These are phyloP conservation scores for Vanrija sp. DNA, from an alignment of 1,284 basidiomycete genomes.

Conservation along the genomic window DNA sequence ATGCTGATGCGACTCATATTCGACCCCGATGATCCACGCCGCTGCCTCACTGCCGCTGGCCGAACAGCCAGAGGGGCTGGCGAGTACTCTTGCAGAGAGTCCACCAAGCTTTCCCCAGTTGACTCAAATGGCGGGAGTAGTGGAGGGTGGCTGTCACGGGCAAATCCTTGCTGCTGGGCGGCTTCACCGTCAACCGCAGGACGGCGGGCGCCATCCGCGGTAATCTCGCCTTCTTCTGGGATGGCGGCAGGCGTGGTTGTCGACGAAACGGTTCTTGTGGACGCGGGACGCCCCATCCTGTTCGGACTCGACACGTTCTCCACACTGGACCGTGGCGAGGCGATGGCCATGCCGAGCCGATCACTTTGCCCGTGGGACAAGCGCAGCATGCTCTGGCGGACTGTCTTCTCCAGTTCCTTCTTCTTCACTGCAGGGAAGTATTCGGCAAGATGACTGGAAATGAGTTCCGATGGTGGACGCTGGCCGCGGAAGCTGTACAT, in stretches of 20 bases:
- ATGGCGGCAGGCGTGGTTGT: conserved; percentile 31
- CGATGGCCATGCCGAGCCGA: conserved; percentile 1
- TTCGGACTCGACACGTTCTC: conserved; percentile 15
- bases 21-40: conserved; percentile 56
- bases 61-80: conserved; percentile 27
- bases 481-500: conserved; percentile 98
- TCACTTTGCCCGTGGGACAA: conserved; percentile 48
- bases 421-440: conserved; percentile 94
- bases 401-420: conserved; percentile 76
- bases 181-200: conserved; percentile 35
- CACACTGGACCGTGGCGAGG: conserved; percentile 4
- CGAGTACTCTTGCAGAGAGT: conserved; percentile 60
- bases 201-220: conserved; percentile 1
- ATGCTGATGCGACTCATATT: conserved; percentile 62
- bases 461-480: conserved; percentile 92
- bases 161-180: conserved; percentile 11
- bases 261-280: conserved; percentile 15
- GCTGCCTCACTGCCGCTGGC: conserved; percentile 42
- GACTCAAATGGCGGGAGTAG: conserved; percentile 76
- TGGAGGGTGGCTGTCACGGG: conserved; percentile 48
- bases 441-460: conserved; percentile 90
- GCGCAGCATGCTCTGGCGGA: conserved; percentile 68
- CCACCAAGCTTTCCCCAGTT: conserved; percentile 69
- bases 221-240: conserved; percentile 35
- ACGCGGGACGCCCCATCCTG: conserved; percentile 23